Evolutionary conservation across 805 yeast genomes (phyloP), one percentile per base, ranked within the genome.

Genomic region (Nakazawaea pomicola): DNA sequence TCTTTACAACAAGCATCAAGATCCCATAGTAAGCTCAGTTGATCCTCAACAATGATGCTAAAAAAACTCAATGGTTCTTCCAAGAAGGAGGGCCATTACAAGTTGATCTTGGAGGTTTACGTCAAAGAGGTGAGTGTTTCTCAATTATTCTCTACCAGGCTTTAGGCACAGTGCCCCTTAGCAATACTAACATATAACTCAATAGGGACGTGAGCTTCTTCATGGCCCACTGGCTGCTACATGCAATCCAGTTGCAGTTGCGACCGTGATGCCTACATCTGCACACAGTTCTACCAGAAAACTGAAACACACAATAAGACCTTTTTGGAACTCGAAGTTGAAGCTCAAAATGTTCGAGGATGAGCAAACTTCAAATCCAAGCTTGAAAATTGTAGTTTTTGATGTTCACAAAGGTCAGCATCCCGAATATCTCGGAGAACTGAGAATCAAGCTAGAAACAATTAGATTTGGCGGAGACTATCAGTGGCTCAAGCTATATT

Each of bases 361-460:
- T 16, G 27, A 16, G 10, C 35, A 21, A n/a, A 12, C 29, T 12
- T 9, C 33, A 11, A 28, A 14, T 5, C 40, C 44, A 10, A 12
- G 23, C 11, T 23, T 41, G 23, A 31, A 29, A 7, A 36, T 41
- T 15, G 37, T 36, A 12, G 38, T 42, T 20, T 36, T 17, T 14
- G 45, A 42, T 17, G 33, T 37, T n/a, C 41, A 32, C 16, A 37
- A 28, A 20, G 17, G 33, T 17, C 31, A 29, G n/a, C 41, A 30
- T 2, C 19, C 29, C 31, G 50, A 49, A 14, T 58, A 58, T 37
- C 29, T 57, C 15, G 62, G 62, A 7, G 62, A 58, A 36, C 38
- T 57, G 19, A 46, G 62, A 30, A 27, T 58, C 1, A 50, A 57
- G 1, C 33, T 57, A 16, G 29, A 49, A 12, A 58, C 52, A 19